phyloP scores from a whole-genome alignment of 1,284 basidiomycete species.

The Veloporphyrellus conicus region DNA sequence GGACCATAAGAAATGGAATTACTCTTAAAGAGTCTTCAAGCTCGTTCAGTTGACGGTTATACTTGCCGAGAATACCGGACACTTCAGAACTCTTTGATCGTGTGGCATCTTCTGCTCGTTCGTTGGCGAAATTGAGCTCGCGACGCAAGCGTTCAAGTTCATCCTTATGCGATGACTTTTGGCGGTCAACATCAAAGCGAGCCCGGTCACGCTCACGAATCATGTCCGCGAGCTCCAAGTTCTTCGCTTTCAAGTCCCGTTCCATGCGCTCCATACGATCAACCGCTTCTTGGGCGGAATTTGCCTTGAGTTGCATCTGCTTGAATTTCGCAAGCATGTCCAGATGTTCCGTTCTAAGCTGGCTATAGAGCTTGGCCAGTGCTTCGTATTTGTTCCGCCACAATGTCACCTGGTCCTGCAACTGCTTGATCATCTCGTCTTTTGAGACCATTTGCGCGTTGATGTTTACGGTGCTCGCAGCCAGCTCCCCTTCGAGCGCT shows the following conservation, averaged over 20 bases:
- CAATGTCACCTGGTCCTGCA: slow-evolving; percentile 93
- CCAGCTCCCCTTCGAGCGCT: slow-evolving; percentile 90
- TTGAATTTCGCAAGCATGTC: slow-evolving; percentile 98
- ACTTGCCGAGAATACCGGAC: slow-evolving; percentile 83
- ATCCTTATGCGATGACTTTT: slow-evolving; percentile 93
- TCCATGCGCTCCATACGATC: slow-evolving; percentile 99
- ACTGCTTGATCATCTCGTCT: slow-evolving; percentile 92
- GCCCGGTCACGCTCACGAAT: slow-evolving; percentile 96
- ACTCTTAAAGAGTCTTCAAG: slow-evolving; percentile 91
- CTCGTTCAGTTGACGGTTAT: slow-evolving; percentile 94
- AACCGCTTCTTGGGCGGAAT: slow-evolving; percentile 97
- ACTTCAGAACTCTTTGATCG: slow-evolving; percentile 93
- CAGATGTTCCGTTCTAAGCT: slow-evolving; percentile 94
- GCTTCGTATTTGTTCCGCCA: slow-evolving; percentile 99
- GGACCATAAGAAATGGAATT: slow-evolving; percentile 30
- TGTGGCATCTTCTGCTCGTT: slow-evolving; percentile 91
- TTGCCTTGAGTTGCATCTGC: slow-evolving; percentile 96
- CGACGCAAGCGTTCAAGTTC: slow-evolving; percentile 91
- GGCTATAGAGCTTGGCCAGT: slow-evolving; percentile 96
- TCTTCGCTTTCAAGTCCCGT: slow-evolving; percentile 96
- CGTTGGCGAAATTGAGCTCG: slow-evolving; percentile 95
- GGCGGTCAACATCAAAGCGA: slow-evolving; percentile 92
- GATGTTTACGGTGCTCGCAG: slow-evolving; percentile 75
- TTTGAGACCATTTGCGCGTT: slow-evolving; percentile 87
- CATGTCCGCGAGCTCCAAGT: slow-evolving; percentile 98